Evolutionary conservation across 2,329 filamentous ascomycete species (phyloP), one percentile per base, ranked within the genome.

Genomic region (Colletotrichum australisinense): DNA sequence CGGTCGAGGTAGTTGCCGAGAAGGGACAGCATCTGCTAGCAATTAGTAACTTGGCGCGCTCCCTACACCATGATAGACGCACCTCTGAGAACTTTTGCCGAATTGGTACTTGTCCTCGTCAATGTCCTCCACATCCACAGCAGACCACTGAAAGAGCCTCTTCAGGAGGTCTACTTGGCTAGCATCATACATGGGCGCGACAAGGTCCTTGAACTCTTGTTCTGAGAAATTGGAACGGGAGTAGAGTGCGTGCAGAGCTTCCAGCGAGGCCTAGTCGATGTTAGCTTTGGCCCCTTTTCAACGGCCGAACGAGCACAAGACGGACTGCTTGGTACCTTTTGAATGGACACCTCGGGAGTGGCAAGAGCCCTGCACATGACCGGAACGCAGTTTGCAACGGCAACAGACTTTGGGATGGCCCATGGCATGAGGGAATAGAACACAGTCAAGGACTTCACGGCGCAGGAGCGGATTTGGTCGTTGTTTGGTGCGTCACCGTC

Each of bases 1-100:
- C 94, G 91, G 78, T 97, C 94, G 73, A 98, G 88, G 78, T 95
- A 96, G 75, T 94, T 93, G 22, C 94, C 95, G 19, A 98, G 86
- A 78, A 94, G 94, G 28, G 95, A 96, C 11, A 98, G 87, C 85
- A 98, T 91, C 94, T 97, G 72, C 11, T 53, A 4, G 35, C 46
- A 60, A 8, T 59, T 59, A 64, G 42, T 42, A 30, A 12, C 56
- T 4, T 22, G n/a, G 42, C 19, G 5, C 19, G 3, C n/a, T 5
- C 26, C 4, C n/a, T 26, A 22, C n/a, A n/a, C 11, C 22, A 24
- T 8, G 12, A 59, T 28, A 3, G 16, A 77, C 84, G 76, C 87
- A 95, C 94, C 89, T 99, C 97, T 1, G 95, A 95, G 59, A 98
- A 90, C 83, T 97, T 98, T 98, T 98, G 53, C 94, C 92, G 77